phyloP scores from a whole-genome alignment of 2,329 filamentous ascomycete genomes.

The Trichoderma oligosporum region DNA sequence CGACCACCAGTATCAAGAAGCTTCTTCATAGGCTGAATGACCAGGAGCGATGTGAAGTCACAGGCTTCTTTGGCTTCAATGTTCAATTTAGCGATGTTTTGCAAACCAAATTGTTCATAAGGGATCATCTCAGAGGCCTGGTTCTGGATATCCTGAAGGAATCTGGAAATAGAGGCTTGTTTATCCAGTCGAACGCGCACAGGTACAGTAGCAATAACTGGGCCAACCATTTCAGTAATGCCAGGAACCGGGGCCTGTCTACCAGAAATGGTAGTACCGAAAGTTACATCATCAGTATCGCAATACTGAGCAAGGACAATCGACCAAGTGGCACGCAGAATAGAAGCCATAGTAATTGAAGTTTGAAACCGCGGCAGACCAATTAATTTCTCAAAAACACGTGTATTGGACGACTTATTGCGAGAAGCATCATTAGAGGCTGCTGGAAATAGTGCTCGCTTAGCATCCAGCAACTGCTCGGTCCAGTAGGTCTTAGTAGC shows the following conservation, averaged over 20 bases:
- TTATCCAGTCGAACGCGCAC: constrained; percentile 15
- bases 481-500: constrained; percentile 7
- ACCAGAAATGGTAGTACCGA: constrained; percentile 25
- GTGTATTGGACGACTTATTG: not conserved
- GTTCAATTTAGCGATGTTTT: constrained; percentile 24
- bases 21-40: constrained; percentile 20
- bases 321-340: constrained; percentile 18
- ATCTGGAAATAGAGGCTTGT: not conserved
- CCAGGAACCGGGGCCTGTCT: constrained; percentile 24
- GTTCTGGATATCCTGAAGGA: constrained; percentile 18
- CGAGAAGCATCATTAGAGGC: not conserved
- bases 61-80: constrained; percentile 21
- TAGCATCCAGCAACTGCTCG: constrained; percentile 17
- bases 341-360: constrained; percentile 23
- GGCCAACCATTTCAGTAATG: constrained; percentile 24
- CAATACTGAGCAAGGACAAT: constrained; percentile 16
- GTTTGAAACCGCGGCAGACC: not conserved
- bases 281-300: constrained; percentile 23
- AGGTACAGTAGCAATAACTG: constrained; percentile 23
- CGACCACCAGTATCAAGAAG: not conserved
- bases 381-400: not conserved
- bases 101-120: constrained; percentile 26
- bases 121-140: constrained; percentile 23
- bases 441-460: constrained; percentile 14
- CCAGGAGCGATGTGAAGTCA: constrained; percentile 25